Conservation (phyloP, 768 basidiomycete genomes). For the Tricholoma furcatifolium region DNA sequence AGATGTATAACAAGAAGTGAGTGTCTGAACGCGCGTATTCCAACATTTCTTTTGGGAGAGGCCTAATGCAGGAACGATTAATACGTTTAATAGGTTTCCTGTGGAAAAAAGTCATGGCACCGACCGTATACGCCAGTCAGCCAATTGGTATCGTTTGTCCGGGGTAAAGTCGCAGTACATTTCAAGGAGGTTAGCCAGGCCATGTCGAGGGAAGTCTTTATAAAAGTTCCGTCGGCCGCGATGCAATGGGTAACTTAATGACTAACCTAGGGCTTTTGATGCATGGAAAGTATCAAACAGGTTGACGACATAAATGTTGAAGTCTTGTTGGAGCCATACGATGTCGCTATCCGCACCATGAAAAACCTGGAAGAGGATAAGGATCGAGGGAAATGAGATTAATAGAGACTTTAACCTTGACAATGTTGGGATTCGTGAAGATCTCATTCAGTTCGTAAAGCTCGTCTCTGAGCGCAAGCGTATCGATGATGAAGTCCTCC, state of each 20-base stretch:
- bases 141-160: conserved; percentile 95
- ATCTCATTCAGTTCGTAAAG: conserved; percentile 77
- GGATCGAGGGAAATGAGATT: not conserved
- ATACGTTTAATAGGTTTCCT: not conserved
- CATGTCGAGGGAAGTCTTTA: conserved; percentile 79
- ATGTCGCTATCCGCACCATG: conserved; percentile 96
- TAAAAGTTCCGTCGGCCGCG: not conserved
- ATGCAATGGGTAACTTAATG: not conserved
- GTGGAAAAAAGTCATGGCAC: conserved; percentile 16
- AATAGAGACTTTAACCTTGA: conserved; percentile 57
- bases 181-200: conserved; percentile 79
- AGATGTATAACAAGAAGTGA: conserved; percentile 91
- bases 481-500: conserved; percentile 86
- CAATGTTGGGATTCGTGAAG: conserved; percentile 78
- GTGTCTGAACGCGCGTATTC: conserved; percentile 95
- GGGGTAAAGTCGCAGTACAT: conserved; percentile 89
- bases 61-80: conserved; percentile 35
- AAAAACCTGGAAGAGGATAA: conserved; percentile 57
- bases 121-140: conserved; percentile 94
- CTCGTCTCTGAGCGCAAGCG: conserved; percentile 71
- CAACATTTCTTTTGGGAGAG: conserved; percentile 86
- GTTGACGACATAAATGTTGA: conserved; percentile 90
- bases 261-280: conserved; percentile 73
- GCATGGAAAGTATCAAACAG: conserved; percentile 98
- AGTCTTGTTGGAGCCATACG: conserved; percentile 95